Base-by-base conservation (phyloP, 306 rosid genomes). In the Quercus agrifolia region DNA sequence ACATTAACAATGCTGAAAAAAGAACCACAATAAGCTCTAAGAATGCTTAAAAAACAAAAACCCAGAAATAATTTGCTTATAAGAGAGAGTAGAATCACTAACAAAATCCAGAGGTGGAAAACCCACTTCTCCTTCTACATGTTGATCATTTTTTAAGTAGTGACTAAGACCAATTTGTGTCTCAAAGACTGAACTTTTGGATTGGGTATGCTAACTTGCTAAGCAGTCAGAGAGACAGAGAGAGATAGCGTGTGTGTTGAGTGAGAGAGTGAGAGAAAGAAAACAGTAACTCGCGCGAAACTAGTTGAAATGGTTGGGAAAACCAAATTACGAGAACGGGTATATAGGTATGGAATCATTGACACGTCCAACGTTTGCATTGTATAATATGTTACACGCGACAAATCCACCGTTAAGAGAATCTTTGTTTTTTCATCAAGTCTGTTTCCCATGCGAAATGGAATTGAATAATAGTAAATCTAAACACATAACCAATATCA, bases 301-400 rank as follows among this genome's bases (percentile, higher is more conserved):
- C 66, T 71, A 23, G 61, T 25, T 58, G 44, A 31, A 21, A 59
- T 71, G 23, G 68, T 56, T 31, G 62, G 19, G 25, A 6, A 14
- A 79, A 63, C 9, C 28, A 67, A 41, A 23, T 59, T 6, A 62
- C 2, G 82, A 79, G 80, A 85, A 44, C 68, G 56, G 11, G 61
- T 14, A 55, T 77, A 76, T 70, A 63, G 77, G 72, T 55, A 80
- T 78, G 79, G 78, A 79, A 76, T 75, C 20, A 46, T 25, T 72
- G 55, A 64, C 49, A 57, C 51, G 54, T 63, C 7, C 5, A n/a
- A 1, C 17, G 31, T 2, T 17, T 56, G 52, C 80, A 33, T 51
- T 58, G 76, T 33, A 56, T 58, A 67, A n/a, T 64, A 77, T 8
- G n/a, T 44, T 6, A 19, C 30, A 31, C 15, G 68, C 21, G 44